A percentile compares a stretch with the other conserved stretches of the same genome.
Conservation (phyloP, 2,329 filamentous ascomycete species). For the Colletotrichum sp. region DNA sequence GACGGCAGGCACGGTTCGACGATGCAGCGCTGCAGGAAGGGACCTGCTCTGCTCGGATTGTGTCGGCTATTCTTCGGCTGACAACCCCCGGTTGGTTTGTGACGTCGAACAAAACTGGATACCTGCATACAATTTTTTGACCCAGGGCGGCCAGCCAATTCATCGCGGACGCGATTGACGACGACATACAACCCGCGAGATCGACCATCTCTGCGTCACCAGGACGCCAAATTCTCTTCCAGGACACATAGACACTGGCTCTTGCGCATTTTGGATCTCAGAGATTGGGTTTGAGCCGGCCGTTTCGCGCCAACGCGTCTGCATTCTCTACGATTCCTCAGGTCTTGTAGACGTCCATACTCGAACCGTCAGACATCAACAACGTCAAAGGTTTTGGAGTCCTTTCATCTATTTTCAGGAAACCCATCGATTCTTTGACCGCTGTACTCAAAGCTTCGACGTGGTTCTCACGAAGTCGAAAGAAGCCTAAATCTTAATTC, state of each 20-base stretch:
- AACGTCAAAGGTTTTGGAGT: neutral
- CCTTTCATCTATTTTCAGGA: neutral
- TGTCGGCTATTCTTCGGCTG: constrained; percentile 6
- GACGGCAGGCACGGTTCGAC: neutral
- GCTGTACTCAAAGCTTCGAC: neutral
- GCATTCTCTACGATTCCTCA: neutral
- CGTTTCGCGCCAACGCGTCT: neutral
- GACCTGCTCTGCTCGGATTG: neutral
- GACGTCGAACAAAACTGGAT: constrained; percentile 9
- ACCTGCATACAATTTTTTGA: constrained; percentile 19
- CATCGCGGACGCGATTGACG: neutral
- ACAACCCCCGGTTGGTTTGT: neutral
- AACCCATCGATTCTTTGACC: neutral
- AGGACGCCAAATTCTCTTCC: neutral
- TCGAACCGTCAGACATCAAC: neutral
- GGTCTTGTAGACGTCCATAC: neutral
- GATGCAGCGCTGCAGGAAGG: neutral
- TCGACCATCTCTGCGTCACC: neutral
- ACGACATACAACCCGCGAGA: neutral
- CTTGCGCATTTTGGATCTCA: neutral
- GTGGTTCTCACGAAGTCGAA: neutral
- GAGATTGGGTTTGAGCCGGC: neutral
- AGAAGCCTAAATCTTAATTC: neutral
- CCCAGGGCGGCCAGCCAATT: neutral
- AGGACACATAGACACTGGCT: neutral